Evolutionary conservation across 345 rosid species (phyloP).

Genomic region (Brassica napus): DNA sequence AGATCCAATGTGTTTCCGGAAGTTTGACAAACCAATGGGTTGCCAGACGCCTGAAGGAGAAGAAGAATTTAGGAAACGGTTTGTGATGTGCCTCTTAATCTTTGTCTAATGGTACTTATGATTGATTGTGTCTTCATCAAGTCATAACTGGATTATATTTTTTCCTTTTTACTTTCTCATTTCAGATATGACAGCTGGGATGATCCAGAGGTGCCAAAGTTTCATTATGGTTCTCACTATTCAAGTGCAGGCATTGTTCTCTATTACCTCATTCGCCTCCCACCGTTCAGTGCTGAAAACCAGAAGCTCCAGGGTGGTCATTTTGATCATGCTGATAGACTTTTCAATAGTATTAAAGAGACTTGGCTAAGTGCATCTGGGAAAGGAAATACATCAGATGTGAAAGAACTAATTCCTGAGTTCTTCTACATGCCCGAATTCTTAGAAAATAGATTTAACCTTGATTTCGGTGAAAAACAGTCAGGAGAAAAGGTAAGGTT

Average conservation of each 20-base stretch:
- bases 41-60: constrained; percentile 97
- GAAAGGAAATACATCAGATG: constrained; percentile 96
- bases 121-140: neutral
- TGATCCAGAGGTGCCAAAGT: constrained; percentile 99
- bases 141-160: neutral
- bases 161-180: constrained; percentile 14
- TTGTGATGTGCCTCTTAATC: constrained; percentile 31
- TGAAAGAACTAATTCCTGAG: constrained; percentile 96
- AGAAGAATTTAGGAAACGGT: constrained; percentile 98
- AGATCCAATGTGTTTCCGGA: constrained; percentile 82
- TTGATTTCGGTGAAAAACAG: constrained; percentile 95
- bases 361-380: constrained; percentile 99
- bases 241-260: constrained; percentile 99
- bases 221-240: constrained; percentile 99
- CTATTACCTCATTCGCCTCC: constrained; percentile 94
- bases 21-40: constrained; percentile 98
- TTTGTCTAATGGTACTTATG: neutral
- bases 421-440: constrained; percentile 99
- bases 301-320: constrained; percentile 99
- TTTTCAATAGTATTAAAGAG: constrained; percentile 82
- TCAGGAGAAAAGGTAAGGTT: constrained; percentile 88
- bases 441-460: constrained; percentile 75
- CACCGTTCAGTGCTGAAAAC: constrained; percentile 95
- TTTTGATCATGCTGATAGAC: constrained; percentile 99
- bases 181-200: constrained; percentile 98